Evolutionary conservation across 345 rosid species (phyloP), one percentile per base, ranked within the genome.

Genomic region (Murraya paniculata): DNA sequence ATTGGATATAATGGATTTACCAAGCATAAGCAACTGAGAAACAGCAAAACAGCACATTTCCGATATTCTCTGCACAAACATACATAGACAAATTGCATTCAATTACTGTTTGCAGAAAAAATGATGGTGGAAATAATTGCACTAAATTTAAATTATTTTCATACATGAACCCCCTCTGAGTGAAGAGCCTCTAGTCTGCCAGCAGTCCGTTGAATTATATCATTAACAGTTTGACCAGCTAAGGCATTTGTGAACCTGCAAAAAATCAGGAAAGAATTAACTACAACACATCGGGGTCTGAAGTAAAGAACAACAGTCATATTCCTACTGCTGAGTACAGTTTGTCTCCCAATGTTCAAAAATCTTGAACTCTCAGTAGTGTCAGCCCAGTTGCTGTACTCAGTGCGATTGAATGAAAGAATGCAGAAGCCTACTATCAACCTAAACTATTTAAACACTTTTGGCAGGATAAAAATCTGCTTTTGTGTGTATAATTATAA

Each of bases 111-210:
- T 53, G 57, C 22, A 19, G 16, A 71, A 33, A 82, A 1, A 65
- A 4, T 2, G 38, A 59, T 28, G 2, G 69, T 27, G 13, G 24
- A 80, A 61, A 27, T 28, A 62, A 24, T 71, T n/a, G 56, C 6
- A 78, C 27, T 19, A 82, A 66, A 74, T 38, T 3, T 19, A 68
- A 59, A 78, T 55, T 61, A 76, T 79, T 76, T 84, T 53, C 92
- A 65, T 88, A 96, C 99, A 86, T 96, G 99, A 87, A 94, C 90
- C 61, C 99, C 98, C 83, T 96, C 98, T 10, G 99, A 92, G 85
- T 96, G 99, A 77, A 94, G 92, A 61, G 94, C 85, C 81, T 96
- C 99, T 39, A 93, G 89, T 80, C 99, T 89, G 85, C 95, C 90
- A 72, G 88, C 80, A 10, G 99, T 94, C 75, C 93, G 89, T 82